Base-by-base conservation (phyloP, 441 rosid genomes). In the Theobroma grandiflorum region DNA sequence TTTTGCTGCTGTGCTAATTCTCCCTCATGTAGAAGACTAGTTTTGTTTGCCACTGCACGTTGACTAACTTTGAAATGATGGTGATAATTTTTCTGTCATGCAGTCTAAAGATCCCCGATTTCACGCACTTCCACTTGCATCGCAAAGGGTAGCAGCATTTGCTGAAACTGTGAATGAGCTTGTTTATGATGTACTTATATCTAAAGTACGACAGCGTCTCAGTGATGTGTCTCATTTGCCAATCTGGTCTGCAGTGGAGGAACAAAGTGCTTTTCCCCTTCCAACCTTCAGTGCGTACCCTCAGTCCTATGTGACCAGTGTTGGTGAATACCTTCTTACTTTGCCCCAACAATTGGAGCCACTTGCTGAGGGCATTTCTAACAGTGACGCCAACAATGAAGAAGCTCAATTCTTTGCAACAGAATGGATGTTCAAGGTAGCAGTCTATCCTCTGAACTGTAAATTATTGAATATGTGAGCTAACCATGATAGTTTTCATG, bases 371-470 rank as follows among this genome's bases (percentile, higher is more conserved):
- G 99, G 99, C 77, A 93, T 97, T 81, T 90, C 98, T 65, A 88
- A 78, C 73, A 90, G 87, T 37, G 98, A 97, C 72, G 80, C 90
- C 75, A 89, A 87, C 91, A 92, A 90, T 71, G 99, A 97, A 16
- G 99, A 95, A 59, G 98, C 97, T 20, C 99, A 97, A 79, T 91
- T 94, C 82, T 95, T 94, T 67, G 98, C 99, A 75, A 91, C 99
- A 14, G 99, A 97, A 86, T 97, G 99, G 99, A 97, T 97, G 99
- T 95, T 97, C 89, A 97, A 95, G 96, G 99, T 96, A 89, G 80
- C 80, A 49, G 20, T 1, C 20, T 43, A 37, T 43, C 26, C 26
- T 33, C 10, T 59, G 4, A 40, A 10, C 22, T 42, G 37, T 40
- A 61, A 58, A 74, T 8, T 58, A 74, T 49, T 58, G 49, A 38